phyloP scores from a whole-genome alignment of 495 filamentous ascomycete species.

The Lepraria neglecta region DNA sequence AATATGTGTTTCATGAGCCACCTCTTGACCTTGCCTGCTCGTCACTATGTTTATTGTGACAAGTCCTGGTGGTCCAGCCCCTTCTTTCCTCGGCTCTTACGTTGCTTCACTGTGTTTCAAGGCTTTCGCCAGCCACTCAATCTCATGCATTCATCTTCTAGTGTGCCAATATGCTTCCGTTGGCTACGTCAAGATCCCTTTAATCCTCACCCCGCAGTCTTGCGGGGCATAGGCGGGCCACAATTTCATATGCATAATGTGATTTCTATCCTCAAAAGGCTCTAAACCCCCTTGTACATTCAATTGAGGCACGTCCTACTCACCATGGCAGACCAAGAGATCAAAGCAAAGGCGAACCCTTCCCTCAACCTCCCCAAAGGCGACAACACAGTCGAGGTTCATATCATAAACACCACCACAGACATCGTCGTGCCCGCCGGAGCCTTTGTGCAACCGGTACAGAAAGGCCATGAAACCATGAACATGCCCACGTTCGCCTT shows the following conservation, averaged over 20 bases:
- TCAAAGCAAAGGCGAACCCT: constrained; percentile 19
- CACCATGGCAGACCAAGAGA: constrained; percentile 23
- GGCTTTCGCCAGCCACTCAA: no score
- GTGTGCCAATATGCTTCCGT: neutral
- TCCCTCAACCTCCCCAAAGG: constrained; percentile 23
- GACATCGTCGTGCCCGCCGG: constrained; percentile 31
- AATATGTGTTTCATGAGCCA: no score
- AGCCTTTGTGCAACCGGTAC: constrained; percentile 34
- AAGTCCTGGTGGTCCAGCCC: neutral
- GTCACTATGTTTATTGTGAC: no score
- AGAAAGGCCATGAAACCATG: constrained; percentile 33
- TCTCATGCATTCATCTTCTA: neutral
- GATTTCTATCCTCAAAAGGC: neutral
- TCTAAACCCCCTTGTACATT: neutral
- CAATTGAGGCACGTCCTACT: neutral
- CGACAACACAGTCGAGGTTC: constrained; percentile 32
- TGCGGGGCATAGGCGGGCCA: neutral
- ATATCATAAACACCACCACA: constrained; percentile 36
- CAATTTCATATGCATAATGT: neutral
- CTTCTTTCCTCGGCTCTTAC: neutral
- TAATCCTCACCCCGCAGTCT: neutral
- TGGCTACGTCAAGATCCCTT: neutral
- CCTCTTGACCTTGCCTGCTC: no score
- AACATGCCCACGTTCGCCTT: constrained; percentile 37
- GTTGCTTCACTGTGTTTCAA: neutral